Evolutionary conservation across 2,329 filamentous ascomycete genomes (phyloP), one percentile per base, ranked within the genome.

Genomic region (Pseudodiploospora longispora): DNA sequence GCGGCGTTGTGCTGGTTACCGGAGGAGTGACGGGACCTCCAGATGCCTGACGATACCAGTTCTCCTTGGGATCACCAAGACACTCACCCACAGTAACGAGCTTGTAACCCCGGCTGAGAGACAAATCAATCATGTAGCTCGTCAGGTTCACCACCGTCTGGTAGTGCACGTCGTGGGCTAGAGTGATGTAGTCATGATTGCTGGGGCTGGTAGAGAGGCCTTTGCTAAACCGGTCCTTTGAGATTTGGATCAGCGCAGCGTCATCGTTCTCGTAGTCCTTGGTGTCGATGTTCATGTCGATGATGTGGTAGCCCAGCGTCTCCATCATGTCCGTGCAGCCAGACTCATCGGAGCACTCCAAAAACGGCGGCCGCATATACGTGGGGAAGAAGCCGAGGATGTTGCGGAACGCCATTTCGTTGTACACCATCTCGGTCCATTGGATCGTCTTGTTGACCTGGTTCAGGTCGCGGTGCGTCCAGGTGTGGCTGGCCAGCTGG

Each of bases 201-300:
- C 42, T 41, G 2, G 61, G 40, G 27, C 56, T 46, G 0, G 49
- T 44, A 30, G 70, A 75, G 10, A 67, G 55, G 10, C 56, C 58
- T 4, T 56, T 42, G n/a, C 57, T 56, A 46, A 61, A 68, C 6
- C 55, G 56, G 8, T 61, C 53, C 50, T 76, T 68, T 43, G 68
- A 70, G 29, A 63, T 56, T 47, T 68, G 62, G 50, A 80, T 78
- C 49, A 69, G 66, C 36, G 69, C 59, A 2, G 74, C 66, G 6
- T 62, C 62, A 45, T 71, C 66, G 51, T 78, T 71, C 52, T 75
- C 64, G 55, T 76, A 81, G 59, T 82, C 78, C 49, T 79, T 74
- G 10, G 78, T 82, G 55, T 82, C 78, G 9, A 81, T 59, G 53
- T 79, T 72, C 51, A 73, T 75, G 53, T 74, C 75, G 47, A 74